Conservation (phyloP, 768 basidiomycete genomes). For the Dentipellis fragilis region DNA sequence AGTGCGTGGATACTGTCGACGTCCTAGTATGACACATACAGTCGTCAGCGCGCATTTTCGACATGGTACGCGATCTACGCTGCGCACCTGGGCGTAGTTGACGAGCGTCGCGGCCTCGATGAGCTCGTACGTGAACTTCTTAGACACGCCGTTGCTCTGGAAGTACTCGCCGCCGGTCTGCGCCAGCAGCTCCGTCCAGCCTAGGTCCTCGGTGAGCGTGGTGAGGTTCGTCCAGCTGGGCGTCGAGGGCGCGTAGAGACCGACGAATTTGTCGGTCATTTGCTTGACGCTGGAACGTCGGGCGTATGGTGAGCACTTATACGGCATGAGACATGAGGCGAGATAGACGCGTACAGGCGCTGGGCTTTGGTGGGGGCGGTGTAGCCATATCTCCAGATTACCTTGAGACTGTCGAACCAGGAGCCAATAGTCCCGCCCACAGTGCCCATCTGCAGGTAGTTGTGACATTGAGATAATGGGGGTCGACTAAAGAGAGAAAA, state of each 20-base stretch:
- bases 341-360: constrained; percentile 4
- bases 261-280: constrained; percentile 39
- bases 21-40: constrained; percentile 32
- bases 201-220: constrained; percentile 8
- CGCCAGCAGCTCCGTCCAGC: constrained; percentile 25
- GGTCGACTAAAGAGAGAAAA: neutral
- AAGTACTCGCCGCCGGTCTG: constrained; percentile 50
- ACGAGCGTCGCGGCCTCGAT: constrained; percentile 70
- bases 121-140: constrained; percentile 54
- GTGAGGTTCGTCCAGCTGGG: constrained; percentile 54
- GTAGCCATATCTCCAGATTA: constrained; percentile 8
- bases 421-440: neutral
- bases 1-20: constrained; percentile 66
- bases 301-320: neutral
- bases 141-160: constrained; percentile 37
- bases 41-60: neutral
- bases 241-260: constrained; percentile 42
- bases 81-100: constrained; percentile 64
- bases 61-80: neutral
- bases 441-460: neutral
- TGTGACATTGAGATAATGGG: neutral
- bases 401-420: constrained; percentile 6
- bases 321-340: too few relatives aligned
- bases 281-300: constrained; percentile 34
- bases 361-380: neutral